Evolutionary conservation across 139 green algal species (phyloP).

Genomic region (Picochlorum sp.): DNA sequence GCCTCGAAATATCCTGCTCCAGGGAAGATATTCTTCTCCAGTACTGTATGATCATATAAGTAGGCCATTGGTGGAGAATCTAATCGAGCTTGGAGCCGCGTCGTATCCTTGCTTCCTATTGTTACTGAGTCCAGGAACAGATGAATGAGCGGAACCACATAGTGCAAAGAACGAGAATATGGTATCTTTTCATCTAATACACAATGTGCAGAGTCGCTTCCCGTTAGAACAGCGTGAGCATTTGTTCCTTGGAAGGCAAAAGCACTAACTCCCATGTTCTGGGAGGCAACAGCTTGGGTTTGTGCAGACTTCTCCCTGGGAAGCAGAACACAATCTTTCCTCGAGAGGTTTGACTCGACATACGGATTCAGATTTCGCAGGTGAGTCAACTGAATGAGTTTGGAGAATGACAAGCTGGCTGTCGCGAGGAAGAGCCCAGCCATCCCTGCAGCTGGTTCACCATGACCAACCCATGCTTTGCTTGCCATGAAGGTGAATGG

Average conservation of each 20-base stretch:
- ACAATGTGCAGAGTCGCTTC: slow-evolving; percentile 8
- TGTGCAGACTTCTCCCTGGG: slow-evolving; percentile 15
- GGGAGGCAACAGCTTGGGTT: background rate
- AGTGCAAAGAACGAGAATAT: background rate
- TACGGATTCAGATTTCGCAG: slow-evolving; percentile 51
- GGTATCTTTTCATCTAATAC: too few relatives aligned
- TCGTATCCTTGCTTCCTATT: background rate
- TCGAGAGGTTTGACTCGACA: slow-evolving; percentile 22
- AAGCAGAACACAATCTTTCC: slow-evolving; percentile 28
- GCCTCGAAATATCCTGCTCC: slow-evolving; percentile 35
- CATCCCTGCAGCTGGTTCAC: slow-evolving; percentile 68
- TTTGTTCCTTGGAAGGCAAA: slow-evolving; percentile 44
- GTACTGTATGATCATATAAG: slow-evolving; percentile 66
- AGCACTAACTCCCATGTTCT: slow-evolving; percentile 18
- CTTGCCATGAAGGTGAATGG: slow-evolving; percentile 35
- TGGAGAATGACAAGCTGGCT: background rate
- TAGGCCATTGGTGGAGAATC: slow-evolving; percentile 36
- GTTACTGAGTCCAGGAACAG: slow-evolving; percentile 4
- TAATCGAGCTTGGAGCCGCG: slow-evolving; percentile 32
- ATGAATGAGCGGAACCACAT: slow-evolving; percentile 20
- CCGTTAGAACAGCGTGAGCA: slow-evolving; percentile 24
- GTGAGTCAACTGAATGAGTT: slow-evolving; percentile 42
- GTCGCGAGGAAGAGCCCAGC: slow-evolving; percentile 50
- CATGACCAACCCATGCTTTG: slow-evolving; percentile 80
- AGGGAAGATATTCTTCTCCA: slow-evolving; percentile 39